These are phyloP conservation scores for Byssochlamys sp. DNA, from an alignment of 2,329 filamentous ascomycete genomes.

Conservation along the genomic window DNA sequence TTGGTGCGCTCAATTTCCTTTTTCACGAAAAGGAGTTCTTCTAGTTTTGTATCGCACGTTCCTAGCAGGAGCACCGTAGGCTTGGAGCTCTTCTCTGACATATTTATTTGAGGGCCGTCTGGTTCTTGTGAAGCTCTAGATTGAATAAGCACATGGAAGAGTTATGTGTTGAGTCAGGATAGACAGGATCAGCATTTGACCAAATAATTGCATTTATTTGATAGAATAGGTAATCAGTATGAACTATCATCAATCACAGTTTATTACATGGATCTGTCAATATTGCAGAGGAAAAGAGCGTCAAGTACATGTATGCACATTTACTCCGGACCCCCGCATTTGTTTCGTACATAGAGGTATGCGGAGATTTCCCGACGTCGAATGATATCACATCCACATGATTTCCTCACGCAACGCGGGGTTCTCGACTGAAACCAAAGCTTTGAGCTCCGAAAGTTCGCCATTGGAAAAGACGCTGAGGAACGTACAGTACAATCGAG, in stretches of 20 bases:
- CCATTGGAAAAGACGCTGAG: neutral
- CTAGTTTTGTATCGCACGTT: conserved; percentile 56
- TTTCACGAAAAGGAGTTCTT: conserved; percentile 49
- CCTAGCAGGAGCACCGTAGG: conserved; percentile 41
- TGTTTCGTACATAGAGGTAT: neutral
- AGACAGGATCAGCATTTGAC: no score
- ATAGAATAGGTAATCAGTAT: neutral
- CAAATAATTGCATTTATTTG: neutral
- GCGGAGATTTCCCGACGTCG: neutral
- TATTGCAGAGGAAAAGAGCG: neutral
- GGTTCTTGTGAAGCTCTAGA: neutral
- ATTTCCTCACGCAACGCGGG: neutral
- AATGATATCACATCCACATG: neutral
- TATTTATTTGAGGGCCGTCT: neutral
- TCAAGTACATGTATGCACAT: neutral
- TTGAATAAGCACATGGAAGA: no score
- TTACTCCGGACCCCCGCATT: neutral
- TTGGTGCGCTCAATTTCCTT: conserved; percentile 33
- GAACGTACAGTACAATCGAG: neutral
- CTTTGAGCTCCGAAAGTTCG: neutral
- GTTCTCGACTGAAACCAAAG: neutral
- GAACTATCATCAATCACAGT: neutral
- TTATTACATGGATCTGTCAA: neutral
- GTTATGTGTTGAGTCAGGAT: no score
- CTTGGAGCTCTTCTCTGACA: neutral